A percentile compares a stretch with the other conserved stretches of the same genome.
Conservation (phyloP, 176 grass and related monocot genomes). For the Carex pumila region DNA sequence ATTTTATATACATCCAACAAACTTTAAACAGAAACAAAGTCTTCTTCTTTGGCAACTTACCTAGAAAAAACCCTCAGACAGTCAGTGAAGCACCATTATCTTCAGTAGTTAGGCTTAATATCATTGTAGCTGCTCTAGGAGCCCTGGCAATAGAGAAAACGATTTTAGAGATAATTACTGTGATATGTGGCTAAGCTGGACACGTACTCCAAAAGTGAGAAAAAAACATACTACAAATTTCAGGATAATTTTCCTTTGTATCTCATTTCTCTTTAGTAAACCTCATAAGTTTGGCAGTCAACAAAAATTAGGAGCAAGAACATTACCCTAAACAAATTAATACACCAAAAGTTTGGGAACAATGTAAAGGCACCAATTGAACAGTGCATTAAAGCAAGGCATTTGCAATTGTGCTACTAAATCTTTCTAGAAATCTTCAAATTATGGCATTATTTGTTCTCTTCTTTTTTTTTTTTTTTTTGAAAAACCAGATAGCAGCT, state of each 20-base stretch:
- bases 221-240: neutral
- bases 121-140: conserved; percentile 90
- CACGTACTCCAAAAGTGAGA: neutral
- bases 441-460: neutral
- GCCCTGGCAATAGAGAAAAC: conserved; percentile 46
- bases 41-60: neutral
- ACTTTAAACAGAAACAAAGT: neutral
- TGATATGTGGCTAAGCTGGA: conserved; percentile 1
- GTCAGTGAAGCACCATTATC: conserved; percentile 80
- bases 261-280: neutral
- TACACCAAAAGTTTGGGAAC: neutral
- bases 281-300: neutral
- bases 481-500: too few relatives aligned
- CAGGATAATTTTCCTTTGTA: neutral
- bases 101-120: conserved; percentile 66
- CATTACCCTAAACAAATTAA: neutral
- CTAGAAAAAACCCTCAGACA: conserved; percentile 31
- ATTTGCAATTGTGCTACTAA: neutral
- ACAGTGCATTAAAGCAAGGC: neutral
- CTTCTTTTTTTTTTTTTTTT: too few relatives aligned
- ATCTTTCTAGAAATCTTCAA: neutral
- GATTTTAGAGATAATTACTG: neutral
- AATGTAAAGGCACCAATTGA: neutral
- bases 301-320: neutral
- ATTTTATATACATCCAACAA: neutral